Conservation (phyloP, 345 rosid genomes). For the Nephelium lappaceum region DNA sequence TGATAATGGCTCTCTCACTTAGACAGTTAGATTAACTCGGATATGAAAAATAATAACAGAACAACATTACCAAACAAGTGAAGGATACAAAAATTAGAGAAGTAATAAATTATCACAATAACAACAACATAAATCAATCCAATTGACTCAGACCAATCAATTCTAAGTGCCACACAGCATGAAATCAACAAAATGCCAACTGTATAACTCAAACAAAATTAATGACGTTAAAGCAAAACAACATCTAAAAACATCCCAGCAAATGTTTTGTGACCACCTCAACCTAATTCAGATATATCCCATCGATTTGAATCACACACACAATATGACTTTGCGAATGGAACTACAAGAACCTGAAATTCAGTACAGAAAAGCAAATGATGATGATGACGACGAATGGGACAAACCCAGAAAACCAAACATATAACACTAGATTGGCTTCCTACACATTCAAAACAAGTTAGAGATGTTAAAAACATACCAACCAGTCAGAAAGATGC, state of each 20-base stretch:
- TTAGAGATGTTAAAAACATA: background rate
- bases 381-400: background rate
- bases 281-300: background rate
- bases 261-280: background rate
- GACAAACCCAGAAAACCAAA: conserved; percentile 11
- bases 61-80: background rate
- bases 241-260: background rate
- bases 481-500: conserved; percentile 17
- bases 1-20: too few relatives aligned
- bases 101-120: conserved; percentile 1
- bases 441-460: background rate
- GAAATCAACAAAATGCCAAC: background rate
- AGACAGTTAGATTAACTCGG: background rate
- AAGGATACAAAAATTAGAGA: background rate
- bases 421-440: background rate
- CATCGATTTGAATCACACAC: background rate
- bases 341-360: background rate
- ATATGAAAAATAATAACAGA: background rate
- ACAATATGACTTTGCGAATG: background rate
- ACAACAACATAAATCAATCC: background rate
- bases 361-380: background rate
- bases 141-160: background rate
- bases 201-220: background rate
- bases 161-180: background rate
- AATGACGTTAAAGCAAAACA: background rate